Evolutionary conservation across 23 red algal genomes (phyloP).

Genomic region (Gracilaria gracilis): DNA sequence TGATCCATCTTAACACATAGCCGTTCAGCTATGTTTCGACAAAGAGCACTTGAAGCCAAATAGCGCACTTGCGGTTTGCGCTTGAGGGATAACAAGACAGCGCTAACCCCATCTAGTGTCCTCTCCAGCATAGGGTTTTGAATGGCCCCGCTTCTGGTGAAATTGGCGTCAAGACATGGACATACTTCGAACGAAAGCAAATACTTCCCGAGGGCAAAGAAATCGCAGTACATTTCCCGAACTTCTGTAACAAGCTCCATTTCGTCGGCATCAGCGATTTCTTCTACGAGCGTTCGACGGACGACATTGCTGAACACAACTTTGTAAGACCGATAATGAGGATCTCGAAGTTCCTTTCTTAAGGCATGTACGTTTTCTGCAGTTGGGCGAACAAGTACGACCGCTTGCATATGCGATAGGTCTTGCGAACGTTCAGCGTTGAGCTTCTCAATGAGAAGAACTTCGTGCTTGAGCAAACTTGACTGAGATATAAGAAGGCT

Average conservation of each 20-base stretch:
- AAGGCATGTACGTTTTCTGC: conserved; percentile 79
- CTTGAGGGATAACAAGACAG: conserved; percentile 66
- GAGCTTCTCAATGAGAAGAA: conserved; percentile 76
- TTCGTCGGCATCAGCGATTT: conserved; percentile 94
- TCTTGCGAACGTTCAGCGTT: conserved; percentile 21
- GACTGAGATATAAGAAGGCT: conserved; percentile 63
- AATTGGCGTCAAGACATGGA: conserved; percentile 67
- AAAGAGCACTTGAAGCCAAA: conserved; percentile 52
- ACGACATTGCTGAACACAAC: conserved; percentile 87
- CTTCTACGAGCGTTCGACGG: conserved; percentile 83
- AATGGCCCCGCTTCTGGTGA: conserved; percentile 18
- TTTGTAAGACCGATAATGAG: conserved; percentile 81
- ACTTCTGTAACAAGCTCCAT: conserved; percentile 76
- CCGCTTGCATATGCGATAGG: conserved; percentile 70
- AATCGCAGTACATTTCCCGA: conserved; percentile 86
- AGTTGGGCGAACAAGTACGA: conserved; percentile 89
- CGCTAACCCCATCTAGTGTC: conserved; percentile 83
- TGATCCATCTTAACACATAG: conserved; percentile 89
- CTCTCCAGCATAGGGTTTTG: conserved; percentile 73
- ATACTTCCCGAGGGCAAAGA: conserved; percentile 60
- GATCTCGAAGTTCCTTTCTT: conserved; percentile 77
- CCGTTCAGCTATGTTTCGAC: conserved; percentile 86
- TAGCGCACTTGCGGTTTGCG: conserved; percentile 73
- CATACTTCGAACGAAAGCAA: conserved; percentile 76
- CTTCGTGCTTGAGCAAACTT: conserved; percentile 58